Conservation (phyloP, 1,284 basidiomycete species). For the Amylostereum chailletii region DNA sequence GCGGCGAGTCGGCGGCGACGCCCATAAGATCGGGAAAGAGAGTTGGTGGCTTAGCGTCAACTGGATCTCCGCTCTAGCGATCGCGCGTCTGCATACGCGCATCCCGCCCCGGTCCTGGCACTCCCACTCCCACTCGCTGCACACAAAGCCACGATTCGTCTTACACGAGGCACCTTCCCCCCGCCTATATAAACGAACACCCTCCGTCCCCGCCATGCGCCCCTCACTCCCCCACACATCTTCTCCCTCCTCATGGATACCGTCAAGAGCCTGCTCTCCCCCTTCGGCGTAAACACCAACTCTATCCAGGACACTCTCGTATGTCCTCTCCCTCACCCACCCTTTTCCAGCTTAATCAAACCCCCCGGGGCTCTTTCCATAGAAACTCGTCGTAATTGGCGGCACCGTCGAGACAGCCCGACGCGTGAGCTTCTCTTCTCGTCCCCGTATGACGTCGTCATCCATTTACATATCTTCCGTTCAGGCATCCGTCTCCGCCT, state of each 20-base stretch:
- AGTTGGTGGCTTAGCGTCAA: too few relatives aligned
- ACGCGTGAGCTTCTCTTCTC: constrained; percentile 27
- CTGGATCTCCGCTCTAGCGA: too few relatives aligned
- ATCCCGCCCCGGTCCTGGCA: too few relatives aligned
- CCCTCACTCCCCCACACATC: background rate
- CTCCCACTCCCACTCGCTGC: too few relatives aligned
- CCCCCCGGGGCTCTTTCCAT: constrained; percentile 1
- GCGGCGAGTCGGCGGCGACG: too few relatives aligned
- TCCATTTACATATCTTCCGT: constrained; percentile 6
- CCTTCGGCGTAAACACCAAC: constrained; percentile 13
- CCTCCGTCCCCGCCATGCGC: background rate
- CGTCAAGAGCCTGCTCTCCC: constrained; percentile 13
- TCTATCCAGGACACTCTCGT: constrained; percentile 18
- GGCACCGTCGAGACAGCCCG: constrained; percentile 72
- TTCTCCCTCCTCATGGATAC: constrained; percentile 11
- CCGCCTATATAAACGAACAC: background rate
- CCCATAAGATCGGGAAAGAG: too few relatives aligned
- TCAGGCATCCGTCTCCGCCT: constrained; percentile 57
- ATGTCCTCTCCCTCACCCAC: constrained; percentile 1
- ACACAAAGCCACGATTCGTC: too few relatives aligned
- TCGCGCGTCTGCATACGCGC: too few relatives aligned
- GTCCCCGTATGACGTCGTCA: background rate
- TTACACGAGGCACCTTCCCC: background rate
- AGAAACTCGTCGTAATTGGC: constrained; percentile 76
- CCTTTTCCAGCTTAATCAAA: background rate